phyloP scores from a whole-genome alignment of 1,284 basidiomycete genomes.

The Leccinum variabile region DNA sequence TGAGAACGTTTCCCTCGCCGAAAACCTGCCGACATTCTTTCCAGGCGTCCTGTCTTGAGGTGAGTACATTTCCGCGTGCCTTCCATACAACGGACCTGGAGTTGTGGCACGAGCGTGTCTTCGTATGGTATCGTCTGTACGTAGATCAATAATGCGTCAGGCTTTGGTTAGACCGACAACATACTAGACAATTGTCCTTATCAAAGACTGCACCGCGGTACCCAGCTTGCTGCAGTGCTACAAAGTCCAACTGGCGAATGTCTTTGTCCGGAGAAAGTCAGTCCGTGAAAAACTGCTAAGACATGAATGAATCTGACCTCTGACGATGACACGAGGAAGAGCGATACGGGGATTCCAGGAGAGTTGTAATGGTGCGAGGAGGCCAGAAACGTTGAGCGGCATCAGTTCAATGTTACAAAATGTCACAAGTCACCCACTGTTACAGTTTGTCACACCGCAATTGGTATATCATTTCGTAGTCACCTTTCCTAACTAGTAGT shows the following conservation, averaged over 20 bases:
- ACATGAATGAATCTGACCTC: constrained; percentile 57
- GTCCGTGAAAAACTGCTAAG: neutral
- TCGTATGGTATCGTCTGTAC: constrained; percentile 72
- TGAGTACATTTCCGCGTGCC: constrained; percentile 9
- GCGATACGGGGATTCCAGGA: constrained; percentile 72
- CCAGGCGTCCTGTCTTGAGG: constrained; percentile 68
- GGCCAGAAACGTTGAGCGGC: constrained; percentile 78
- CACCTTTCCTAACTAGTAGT: too few species aligned
- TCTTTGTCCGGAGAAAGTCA: constrained; percentile 50
- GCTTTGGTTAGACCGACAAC: constrained; percentile 24
- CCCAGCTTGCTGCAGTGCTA: constrained; percentile 71
- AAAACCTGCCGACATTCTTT: constrained; percentile 70
- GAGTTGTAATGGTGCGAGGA: constrained; percentile 74
- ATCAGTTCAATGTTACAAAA: too few species aligned
- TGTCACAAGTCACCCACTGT: too few species aligned
- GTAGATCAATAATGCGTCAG: neutral
- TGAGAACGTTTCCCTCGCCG: constrained; percentile 74
- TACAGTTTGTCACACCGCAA: too few species aligned
- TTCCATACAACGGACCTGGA: constrained; percentile 48
- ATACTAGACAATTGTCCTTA: constrained; percentile 95
- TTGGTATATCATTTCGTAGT: too few species aligned
- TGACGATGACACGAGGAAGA: constrained; percentile 69
- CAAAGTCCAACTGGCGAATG: constrained; percentile 87
- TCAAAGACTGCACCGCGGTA: constrained; percentile 91
- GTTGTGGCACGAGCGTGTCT: constrained; percentile 72